These are phyloP conservation scores for Diaporthe sp. DNA, from an alignment of 2,329 filamentous ascomycete genomes.

Conservation along the genomic window DNA sequence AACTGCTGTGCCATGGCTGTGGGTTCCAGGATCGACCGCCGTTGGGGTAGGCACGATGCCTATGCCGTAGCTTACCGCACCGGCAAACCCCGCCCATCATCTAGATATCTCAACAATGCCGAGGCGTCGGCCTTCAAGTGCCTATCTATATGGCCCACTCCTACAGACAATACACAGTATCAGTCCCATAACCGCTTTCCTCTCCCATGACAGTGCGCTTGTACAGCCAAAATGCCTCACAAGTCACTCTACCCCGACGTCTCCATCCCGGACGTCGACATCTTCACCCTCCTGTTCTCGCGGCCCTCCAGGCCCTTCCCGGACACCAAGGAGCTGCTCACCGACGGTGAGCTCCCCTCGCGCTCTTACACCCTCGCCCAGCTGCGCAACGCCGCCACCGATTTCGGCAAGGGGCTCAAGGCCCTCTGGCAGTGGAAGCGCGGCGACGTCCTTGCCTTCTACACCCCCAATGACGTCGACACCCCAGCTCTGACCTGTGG, in stretches of 20 bases:
- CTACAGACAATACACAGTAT: neutral
- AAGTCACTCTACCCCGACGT: slow-evolving; percentile 75
- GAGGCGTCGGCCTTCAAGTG: slow-evolving; percentile 3
- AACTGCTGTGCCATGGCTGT: neutral
- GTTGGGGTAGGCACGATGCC: slow-evolving; percentile 16
- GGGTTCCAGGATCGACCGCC: neutral
- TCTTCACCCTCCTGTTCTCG: slow-evolving; percentile 86
- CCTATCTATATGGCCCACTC: neutral
- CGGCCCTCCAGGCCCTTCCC: slow-evolving; percentile 74
- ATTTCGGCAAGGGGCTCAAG: slow-evolving; percentile 86
- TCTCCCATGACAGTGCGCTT: neutral
- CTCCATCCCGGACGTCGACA: slow-evolving; percentile 79
- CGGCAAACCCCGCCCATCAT: slow-evolving; percentile 10
- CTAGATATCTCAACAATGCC: slow-evolving; percentile 3
- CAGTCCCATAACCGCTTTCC: neutral
- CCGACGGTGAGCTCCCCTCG: slow-evolving; percentile 77
- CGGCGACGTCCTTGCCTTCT: slow-evolving; percentile 86
- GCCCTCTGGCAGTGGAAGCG: slow-evolving; percentile 83
- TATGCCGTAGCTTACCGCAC: slow-evolving; percentile 28
- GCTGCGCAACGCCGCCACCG: slow-evolving; percentile 73
- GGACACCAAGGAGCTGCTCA: slow-evolving; percentile 84
- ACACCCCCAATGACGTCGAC: slow-evolving; percentile 89
- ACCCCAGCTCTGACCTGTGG: slow-evolving; percentile 84
- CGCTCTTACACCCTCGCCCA: slow-evolving; percentile 79
- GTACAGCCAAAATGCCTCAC: slow-evolving; percentile 74